These are phyloP conservation scores for Erysimum pusillum DNA, from an alignment of 441 rosid species.

Conservation along the genomic window DNA sequence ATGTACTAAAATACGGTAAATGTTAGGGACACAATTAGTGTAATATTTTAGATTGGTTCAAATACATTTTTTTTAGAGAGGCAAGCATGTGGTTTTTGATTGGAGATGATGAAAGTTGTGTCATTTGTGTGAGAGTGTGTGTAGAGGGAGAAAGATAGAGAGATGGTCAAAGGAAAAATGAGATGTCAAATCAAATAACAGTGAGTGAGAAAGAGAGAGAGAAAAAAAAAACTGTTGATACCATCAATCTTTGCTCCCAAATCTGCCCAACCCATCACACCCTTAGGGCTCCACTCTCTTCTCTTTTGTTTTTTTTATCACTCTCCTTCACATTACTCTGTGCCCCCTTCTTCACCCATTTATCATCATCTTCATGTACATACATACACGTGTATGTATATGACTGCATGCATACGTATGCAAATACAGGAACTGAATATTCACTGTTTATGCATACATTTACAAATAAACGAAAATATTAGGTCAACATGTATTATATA, in stretches of 20 bases:
- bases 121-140: slow-evolving; percentile 41
- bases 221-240: slow-evolving; percentile 50
- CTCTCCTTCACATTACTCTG: slow-evolving; percentile 44
- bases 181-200: slow-evolving; percentile 51
- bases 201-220: slow-evolving; percentile 38
- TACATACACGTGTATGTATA: slow-evolving; percentile 38
- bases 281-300: slow-evolving; percentile 59
- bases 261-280: slow-evolving; percentile 62
- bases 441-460: slow-evolving; percentile 31
- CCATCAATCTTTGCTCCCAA: slow-evolving; percentile 63
- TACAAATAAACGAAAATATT: slow-evolving; percentile 7
- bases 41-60: slow-evolving; percentile 1
- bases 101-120: slow-evolving; percentile 45
- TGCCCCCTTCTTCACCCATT: slow-evolving; percentile 34
- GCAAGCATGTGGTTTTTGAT: slow-evolving; percentile 42
- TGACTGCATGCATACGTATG: slow-evolving; percentile 50
- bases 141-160: slow-evolving; percentile 34
- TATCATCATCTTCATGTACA: slow-evolving; percentile 37
- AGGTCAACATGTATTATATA: slow-evolving; percentile 19
- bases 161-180: slow-evolving; percentile 49
- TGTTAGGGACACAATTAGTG: neutral
- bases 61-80: neutral
- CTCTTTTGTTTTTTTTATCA: slow-evolving; percentile 34
- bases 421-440: slow-evolving; percentile 23
- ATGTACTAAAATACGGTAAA: neutral